Base-by-base conservation (phyloP, 768 basidiomycete genomes). In the Russula sp. region DNA sequence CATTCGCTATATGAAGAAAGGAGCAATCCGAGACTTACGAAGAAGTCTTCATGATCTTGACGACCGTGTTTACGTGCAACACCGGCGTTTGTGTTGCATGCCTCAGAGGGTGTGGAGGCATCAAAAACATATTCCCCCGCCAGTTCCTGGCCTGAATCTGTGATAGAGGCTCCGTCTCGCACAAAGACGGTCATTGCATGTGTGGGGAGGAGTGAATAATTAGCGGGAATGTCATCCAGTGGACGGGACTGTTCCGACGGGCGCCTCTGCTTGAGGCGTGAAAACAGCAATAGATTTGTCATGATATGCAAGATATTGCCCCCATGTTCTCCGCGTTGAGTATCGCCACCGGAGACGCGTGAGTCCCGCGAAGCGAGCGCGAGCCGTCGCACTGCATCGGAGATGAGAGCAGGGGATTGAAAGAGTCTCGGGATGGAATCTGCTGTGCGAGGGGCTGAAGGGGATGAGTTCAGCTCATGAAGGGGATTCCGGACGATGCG, bases 331-430 rank as follows among this genome's bases (percentile, higher is more conserved):
- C 75, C 74, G 37, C 76, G 78, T 56, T 78, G 77, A 4, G 73
- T 70, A 55, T 80, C 79, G 27, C 73, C 67, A 6, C 75, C 65
- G 16, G 74, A 72, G 3, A 79, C 75, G 20, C 74, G 70, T 9
- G 73, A 79, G 67, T 91, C 88, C 20, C 74, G 80, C 2, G 90
- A 83, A 2, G 85, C 85, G 13, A 85, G 72, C 6, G 78, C 78
- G 10, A 92, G 79, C 11, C 82, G 82, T 11, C 83, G 81, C 54
- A 91, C 81, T 6, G 89, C 89, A 62, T 92, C 89, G 1, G 87
- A 85, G 11, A 91, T 76, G 3, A 88, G 77, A 2, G 85, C 80
- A 5, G 89, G 88, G 0, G 88, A 83, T 68, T 86, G 87, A 69
- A 77, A 78, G 27, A 80, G 69, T 10, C 75, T 70, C 1, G 75